Base-by-base conservation (phyloP, 192 early-diverging fungal genomes). In the Linderina pennispora region DNA sequence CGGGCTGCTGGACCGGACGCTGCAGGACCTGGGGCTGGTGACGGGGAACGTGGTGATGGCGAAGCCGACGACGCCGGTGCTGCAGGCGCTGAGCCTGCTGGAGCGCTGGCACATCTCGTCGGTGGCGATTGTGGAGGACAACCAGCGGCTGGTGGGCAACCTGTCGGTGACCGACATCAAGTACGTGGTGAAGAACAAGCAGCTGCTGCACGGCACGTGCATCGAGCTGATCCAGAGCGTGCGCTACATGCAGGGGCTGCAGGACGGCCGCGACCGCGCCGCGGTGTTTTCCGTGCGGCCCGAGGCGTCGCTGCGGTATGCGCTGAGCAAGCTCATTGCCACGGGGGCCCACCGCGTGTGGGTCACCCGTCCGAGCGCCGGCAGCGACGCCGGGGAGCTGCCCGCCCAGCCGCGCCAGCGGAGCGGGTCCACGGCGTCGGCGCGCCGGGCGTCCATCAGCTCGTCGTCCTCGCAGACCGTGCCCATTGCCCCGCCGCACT, bases 281-380 rank as follows among this genome's bases (percentile, higher is more conserved):
- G 85, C 90, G 0, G 83, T 92, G 8, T 85, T 92, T 56, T 82
- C 86, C 35, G 88, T 89, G 0, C 69, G 80, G 11, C 69, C 80
- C 11, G 78, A 80, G 39, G 82, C 86, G 0, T 82, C 85, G 0
- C 68, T 92, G 40, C 72, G 82, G 4, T 81, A 80, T 24, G 77
- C 84, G 8, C 74, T 90, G 32, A 81, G 80, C 22, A 90, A 90
- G 56, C 60, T 92, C 40, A 74, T 83, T 25, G 87, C 90, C 15
- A 92, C 90, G 3, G 78, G 77, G 13, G 84, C 87, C 0, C 90
- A 92, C 42, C 80, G 90, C 26, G 74, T 92, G 9, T 92, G 87
- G 87, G 83, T 89, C 26, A 64, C 62, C 0, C 41, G 55, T 49
- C 55, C 61, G 2, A 36, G 51, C 3, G 15, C 19, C 25, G 24